These are phyloP conservation scores for Gossypium thurberi DNA, from an alignment of 345 rosid genomes.

Conservation along the genomic window DNA sequence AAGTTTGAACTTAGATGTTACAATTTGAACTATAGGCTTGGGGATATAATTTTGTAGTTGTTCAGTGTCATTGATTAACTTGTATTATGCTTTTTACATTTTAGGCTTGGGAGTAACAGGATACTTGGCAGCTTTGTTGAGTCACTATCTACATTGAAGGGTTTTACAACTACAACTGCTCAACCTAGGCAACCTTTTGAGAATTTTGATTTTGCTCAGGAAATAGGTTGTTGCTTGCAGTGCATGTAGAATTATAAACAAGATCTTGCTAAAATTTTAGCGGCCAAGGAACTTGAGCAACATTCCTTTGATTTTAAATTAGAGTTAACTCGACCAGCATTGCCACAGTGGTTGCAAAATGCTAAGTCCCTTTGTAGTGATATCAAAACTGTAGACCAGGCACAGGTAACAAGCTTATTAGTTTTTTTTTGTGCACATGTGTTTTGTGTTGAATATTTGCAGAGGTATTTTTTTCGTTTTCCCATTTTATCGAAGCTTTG, in stretches of 20 bases:
- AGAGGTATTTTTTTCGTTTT: not conserved
- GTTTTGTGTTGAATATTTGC: not conserved
- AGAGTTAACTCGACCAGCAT: constrained; percentile 34
- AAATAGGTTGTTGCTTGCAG: constrained; percentile 49
- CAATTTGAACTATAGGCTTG: not conserved
- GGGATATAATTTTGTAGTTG: not conserved
- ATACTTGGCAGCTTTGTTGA: constrained; percentile 32
- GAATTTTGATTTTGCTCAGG: constrained; percentile 15
- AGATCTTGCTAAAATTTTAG: constrained; percentile 26
- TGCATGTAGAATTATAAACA: constrained; percentile 61
- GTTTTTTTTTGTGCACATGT: not conserved
- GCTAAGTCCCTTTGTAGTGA: constrained; percentile 44
- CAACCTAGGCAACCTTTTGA: no score
- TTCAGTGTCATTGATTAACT: not conserved
- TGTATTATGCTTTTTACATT: not conserved
- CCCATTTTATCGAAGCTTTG: not conserved
- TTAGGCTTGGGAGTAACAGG: constrained; percentile 50
- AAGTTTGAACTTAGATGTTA: no score
- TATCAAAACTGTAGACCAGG: constrained; percentile 31
- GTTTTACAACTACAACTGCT: constrained; percentile 22
- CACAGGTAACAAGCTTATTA: constrained; percentile 20
- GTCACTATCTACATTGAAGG: constrained; percentile 48
- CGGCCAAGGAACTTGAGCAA: constrained; percentile 32
- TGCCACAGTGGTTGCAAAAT: constrained; percentile 71
- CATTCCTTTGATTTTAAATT: constrained; percentile 35